These are phyloP conservation scores for Breviolum minutum DNA, from an alignment of 73 alveolate genomes.

Conservation along the genomic window DNA sequence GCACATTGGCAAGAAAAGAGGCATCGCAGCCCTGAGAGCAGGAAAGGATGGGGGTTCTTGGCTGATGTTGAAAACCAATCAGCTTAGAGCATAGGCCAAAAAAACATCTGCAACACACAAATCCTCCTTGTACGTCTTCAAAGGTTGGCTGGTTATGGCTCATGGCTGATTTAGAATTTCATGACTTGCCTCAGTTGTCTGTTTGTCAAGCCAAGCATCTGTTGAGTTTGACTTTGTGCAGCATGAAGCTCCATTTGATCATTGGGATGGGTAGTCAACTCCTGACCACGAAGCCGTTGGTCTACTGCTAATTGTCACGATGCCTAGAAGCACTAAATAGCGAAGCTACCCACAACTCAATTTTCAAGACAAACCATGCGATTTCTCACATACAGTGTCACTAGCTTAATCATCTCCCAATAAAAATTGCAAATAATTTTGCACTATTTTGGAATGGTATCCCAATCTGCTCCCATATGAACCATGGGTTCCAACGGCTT, in stretches of 20 bases:
- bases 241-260: slow-evolving; percentile 59
- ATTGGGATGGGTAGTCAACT: slow-evolving; percentile 24
- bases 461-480: not conserved
- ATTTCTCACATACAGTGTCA: not conserved
- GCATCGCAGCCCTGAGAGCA: not conserved
- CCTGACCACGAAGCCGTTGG: not conserved
- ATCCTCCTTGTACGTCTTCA: no score
- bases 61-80: no score
- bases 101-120: no score
- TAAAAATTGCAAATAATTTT: not conserved
- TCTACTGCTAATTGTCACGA: not conserved
- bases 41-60: no score
- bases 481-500: not conserved
- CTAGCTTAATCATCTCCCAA: not conserved
- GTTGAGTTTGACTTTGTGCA: not conserved
- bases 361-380: not conserved
- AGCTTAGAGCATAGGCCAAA: no score
- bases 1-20: not conserved
- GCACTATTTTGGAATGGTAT: not conserved
- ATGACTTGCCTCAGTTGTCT: no score
- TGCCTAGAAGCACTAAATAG: not conserved
- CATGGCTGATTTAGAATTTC: no score
- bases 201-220: not conserved
- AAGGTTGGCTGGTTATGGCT: no score
- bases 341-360: not conserved